phyloP scores from a whole-genome alignment of 495 filamentous ascomycete species.

The Letharia lupina region DNA sequence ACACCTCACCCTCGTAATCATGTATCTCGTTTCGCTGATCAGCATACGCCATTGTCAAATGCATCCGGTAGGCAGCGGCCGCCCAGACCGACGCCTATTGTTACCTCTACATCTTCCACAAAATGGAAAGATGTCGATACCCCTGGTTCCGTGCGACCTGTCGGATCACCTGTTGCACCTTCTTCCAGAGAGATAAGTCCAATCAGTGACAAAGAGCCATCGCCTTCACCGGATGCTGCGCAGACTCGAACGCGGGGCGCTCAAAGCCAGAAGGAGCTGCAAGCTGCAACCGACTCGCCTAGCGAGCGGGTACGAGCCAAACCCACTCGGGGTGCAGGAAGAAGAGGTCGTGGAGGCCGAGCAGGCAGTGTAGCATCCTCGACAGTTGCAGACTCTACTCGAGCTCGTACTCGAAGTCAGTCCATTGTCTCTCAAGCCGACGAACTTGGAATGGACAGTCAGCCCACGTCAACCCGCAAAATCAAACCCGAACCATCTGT shows the following conservation, averaged over 20 bases:
- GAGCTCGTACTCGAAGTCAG: constrained; percentile 44
- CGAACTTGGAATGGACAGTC: constrained; percentile 42
- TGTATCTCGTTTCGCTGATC: constrained; percentile 16
- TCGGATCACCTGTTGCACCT: constrained; percentile 40
- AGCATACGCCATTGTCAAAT: constrained; percentile 20
- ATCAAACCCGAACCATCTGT: constrained; percentile 61
- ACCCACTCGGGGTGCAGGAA: constrained; percentile 27
- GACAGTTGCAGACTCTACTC: constrained; percentile 28
- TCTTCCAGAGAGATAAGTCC: constrained; percentile 45
- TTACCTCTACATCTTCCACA: constrained; percentile 39
- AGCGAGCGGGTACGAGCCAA: constrained; percentile 25
- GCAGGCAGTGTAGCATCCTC: constrained; percentile 49
- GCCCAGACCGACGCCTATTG: constrained; percentile 34
- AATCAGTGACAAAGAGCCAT: constrained; percentile 43
- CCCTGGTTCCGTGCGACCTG: constrained; percentile 29
- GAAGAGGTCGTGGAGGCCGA: constrained; percentile 32
- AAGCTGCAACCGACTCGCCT: constrained; percentile 7
- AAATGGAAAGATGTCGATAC: constrained; percentile 43
- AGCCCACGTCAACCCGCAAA: constrained; percentile 34
- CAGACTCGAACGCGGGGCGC: constrained; percentile 31
- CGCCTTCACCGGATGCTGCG: constrained; percentile 32
- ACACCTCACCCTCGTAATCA: constrained; percentile 23
- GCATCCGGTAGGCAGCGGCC: constrained; percentile 30
- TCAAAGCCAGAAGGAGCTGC: constrained; percentile 27
- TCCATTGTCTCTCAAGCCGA: constrained; percentile 52